Conservation (phyloP, 2,329 filamentous ascomycete genomes). For the Sclerotinia sclerotiorum region DNA sequence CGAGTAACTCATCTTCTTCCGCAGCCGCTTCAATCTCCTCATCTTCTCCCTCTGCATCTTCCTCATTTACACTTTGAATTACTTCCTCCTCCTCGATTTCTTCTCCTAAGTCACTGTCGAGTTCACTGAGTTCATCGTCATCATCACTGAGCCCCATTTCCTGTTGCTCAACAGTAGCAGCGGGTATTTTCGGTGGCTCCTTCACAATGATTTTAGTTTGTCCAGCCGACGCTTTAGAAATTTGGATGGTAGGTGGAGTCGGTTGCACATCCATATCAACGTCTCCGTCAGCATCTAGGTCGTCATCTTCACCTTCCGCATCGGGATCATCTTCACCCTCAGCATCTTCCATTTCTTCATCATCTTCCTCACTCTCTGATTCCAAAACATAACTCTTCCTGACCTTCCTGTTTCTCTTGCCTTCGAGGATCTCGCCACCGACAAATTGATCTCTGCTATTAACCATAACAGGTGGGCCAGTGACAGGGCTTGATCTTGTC, state of each 20-base stretch:
- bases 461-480: slow-evolving; percentile 26
- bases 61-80: slow-evolving; percentile 41
- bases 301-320: slow-evolving; percentile 44
- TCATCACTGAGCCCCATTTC: slow-evolving; percentile 39
- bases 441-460: slow-evolving; percentile 35
- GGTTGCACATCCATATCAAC: slow-evolving; percentile 40
- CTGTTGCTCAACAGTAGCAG: slow-evolving; percentile 38
- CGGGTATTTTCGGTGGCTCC: slow-evolving; percentile 30
- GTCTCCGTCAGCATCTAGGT: slow-evolving; percentile 48
- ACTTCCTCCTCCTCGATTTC: slow-evolving; percentile 54
- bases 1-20: slow-evolving; percentile 42
- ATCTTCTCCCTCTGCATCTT: slow-evolving; percentile 49
- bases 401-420: slow-evolving; percentile 38
- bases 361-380: slow-evolving; percentile 45
- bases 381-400: slow-evolving; percentile 47
- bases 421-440: slow-evolving; percentile 39
- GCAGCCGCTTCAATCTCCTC: slow-evolving; percentile 45
- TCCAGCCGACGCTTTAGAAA: slow-evolving; percentile 35
- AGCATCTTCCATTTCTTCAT: slow-evolving; percentile 44
- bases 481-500: slow-evolving; percentile 33
- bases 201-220: slow-evolving; percentile 36
- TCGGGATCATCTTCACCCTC: slow-evolving; percentile 44
- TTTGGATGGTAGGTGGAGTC: slow-evolving; percentile 38
- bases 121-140: slow-evolving; percentile 41
- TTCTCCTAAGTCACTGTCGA: slow-evolving; percentile 43